phyloP scores from a whole-genome alignment of 257 asterid genomes.

The Nicotiana obtusifolia region DNA sequence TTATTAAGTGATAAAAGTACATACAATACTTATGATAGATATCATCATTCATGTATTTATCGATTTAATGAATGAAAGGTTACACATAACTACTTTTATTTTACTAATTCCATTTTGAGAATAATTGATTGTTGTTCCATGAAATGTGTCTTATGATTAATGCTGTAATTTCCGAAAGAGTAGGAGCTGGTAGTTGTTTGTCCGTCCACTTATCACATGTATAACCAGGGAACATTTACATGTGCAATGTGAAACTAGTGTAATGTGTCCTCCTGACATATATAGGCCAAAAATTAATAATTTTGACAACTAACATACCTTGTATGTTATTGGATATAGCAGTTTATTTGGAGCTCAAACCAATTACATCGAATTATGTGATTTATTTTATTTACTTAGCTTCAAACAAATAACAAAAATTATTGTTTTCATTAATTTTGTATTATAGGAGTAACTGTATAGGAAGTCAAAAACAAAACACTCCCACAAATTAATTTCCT shows the following conservation, averaged over 20 bases:
- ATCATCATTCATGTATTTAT: too few species aligned
- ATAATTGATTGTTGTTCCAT: not conserved
- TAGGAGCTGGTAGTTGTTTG: not conserved
- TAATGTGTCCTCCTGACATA: not conserved
- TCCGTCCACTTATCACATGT: not conserved
- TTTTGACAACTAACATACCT: not conserved
- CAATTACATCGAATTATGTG: not conserved
- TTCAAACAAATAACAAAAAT: not conserved
- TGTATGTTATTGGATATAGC: not conserved
- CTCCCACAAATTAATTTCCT: not conserved
- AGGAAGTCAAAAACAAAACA: not conserved
- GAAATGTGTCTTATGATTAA: not conserved
- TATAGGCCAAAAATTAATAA: not conserved
- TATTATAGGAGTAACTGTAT: too few species aligned
- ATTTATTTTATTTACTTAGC: not conserved
- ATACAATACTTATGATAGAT: too few species aligned
- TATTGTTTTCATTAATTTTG: not conserved
- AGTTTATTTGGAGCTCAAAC: not conserved
- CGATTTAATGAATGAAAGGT: not conserved
- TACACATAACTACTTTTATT: not conserved
- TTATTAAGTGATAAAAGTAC: too few species aligned
- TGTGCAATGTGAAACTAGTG: not conserved
- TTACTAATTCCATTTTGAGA: not conserved
- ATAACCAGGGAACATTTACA: slow-evolving; percentile 1
- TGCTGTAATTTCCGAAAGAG: not conserved